Base-by-base conservation (phyloP, 2,329 filamentous ascomycete genomes). In the Teratosphaeria epicoccoides region DNA sequence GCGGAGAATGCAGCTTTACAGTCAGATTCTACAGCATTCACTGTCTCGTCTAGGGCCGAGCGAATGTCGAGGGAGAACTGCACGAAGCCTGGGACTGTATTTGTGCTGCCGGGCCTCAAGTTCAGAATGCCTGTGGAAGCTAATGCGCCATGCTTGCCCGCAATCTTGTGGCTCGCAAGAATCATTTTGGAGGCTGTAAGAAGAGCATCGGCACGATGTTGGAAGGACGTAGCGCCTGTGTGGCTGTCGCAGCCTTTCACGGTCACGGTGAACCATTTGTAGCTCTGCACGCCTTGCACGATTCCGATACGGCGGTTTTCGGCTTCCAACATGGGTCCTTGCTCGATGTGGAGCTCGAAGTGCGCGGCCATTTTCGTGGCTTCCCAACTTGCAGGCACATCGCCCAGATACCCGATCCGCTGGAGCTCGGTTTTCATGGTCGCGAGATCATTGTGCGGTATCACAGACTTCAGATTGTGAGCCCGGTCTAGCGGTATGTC, bases 291-390 rank as follows among this genome's bases (percentile, higher is more conserved):
- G 2, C 84, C 85, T 26, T 78, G 77, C 4, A 90, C 86, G 6
- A 87, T 76, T 22, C 84, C 83, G 49, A 91, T 76, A 50, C 82
- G 81, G 57, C 82, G 76, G 24, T 75, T 70, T 24, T 77, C 74
- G 14, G 75, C 75, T 61, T 90, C 82, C 1, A 94, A 75, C 28
- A 88, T 79, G 0, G 87, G 86, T 0, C 87, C 87, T 65, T 94
- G 88, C 65, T 94, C 88, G 49, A 91, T 91, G 63, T 93, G 87
- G 9, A 93, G 75, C 66, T 91, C 87, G 61, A 91, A 90, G 66
- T 91, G 86, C 0, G 85, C 86, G 0, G 80, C 84, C 69, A 89
- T 81, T 0, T 84, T 84, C 14, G 76, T 79, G 26, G 74, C 71
- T 55, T 76, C 72, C 64, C 84, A 74, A 49, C 74, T 80, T 22